Conservation (phyloP, 1,139 yeast genomes). For the Geotrichum macrosporum region DNA sequence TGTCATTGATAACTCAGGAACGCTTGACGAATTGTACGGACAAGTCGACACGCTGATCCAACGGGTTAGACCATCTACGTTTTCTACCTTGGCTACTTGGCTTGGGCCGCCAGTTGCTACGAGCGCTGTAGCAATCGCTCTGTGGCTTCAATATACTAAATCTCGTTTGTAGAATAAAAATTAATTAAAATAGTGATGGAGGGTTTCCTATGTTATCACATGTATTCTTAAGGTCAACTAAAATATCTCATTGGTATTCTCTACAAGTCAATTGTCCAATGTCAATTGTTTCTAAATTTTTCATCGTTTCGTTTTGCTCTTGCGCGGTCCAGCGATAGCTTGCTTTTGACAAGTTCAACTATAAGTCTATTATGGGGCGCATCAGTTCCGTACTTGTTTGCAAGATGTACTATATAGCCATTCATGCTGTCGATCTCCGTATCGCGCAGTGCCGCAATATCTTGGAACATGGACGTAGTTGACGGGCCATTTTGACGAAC, state of each 20-base stretch:
- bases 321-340: slow-evolving; percentile 11
- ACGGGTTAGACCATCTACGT: slow-evolving; percentile 46
- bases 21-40: slow-evolving; percentile 46
- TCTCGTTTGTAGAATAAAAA: slow-evolving; percentile 13
- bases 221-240: too few species aligned
- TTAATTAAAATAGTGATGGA: background rate
- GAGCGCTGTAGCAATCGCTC: slow-evolving; percentile 15
- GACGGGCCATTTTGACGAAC: background rate
- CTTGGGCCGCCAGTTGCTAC: slow-evolving; percentile 53
- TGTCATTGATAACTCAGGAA: slow-evolving; percentile 60
- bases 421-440: slow-evolving; percentile 80
- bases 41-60: slow-evolving; percentile 48
- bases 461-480: slow-evolving; percentile 47
- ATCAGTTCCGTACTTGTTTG: slow-evolving; percentile 41
- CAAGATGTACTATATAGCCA: slow-evolving; percentile 61
- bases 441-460: slow-evolving; percentile 52
- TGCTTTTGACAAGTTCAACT: slow-evolving; percentile 42
- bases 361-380: slow-evolving; percentile 50
- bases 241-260: too few species aligned
- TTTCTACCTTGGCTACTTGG: slow-evolving; percentile 42
- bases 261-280: too few species aligned
- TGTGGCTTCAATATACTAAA: slow-evolving; percentile 8
- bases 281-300: background rate
- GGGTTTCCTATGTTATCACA: too few species aligned
- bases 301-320: background rate